Evolutionary conservation across 345 rosid species (phyloP).

Genomic region (Acer campestre): DNA sequence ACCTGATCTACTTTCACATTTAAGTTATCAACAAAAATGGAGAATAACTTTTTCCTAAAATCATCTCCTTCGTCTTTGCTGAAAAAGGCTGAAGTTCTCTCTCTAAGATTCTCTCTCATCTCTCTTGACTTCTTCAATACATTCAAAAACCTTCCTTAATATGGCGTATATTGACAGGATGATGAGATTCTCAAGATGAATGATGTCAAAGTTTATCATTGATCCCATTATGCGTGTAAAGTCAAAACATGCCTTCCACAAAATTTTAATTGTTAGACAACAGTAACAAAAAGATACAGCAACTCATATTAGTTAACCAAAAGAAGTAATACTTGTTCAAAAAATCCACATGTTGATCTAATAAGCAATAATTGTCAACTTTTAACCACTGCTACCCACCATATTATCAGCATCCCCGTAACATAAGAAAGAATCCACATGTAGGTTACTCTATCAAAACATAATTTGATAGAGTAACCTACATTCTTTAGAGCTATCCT

Average conservation of each 20-base stretch:
- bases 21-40: too few species aligned
- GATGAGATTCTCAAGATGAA: slow-evolving; percentile 70
- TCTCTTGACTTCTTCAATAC: too few species aligned
- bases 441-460: slow-evolving; percentile 40
- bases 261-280: slow-evolving; percentile 54
- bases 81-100: too few species aligned
- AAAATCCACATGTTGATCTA: slow-evolving; percentile 13
- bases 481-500: too few species aligned
- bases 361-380: slow-evolving; percentile 23
- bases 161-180: slow-evolving; percentile 72
- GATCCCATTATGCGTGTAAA: slow-evolving; percentile 74
- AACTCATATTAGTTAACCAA: slow-evolving; percentile 29
- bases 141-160: too few species aligned
- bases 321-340: slow-evolving; percentile 18
- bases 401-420: slow-evolving; percentile 75
- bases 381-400: slow-evolving; percentile 48
- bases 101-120: too few species aligned
- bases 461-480: neutral
- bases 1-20: too few species aligned
- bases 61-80: too few species aligned
- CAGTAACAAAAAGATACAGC: slow-evolving; percentile 27
- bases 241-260: slow-evolving; percentile 93
- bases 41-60: too few species aligned
- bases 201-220: slow-evolving; percentile 55
- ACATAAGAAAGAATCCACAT: slow-evolving; percentile 76